These are phyloP conservation scores for Metarhizium brunneum DNA, from an alignment of 2,329 filamentous ascomycete genomes.

Conservation along the genomic window DNA sequence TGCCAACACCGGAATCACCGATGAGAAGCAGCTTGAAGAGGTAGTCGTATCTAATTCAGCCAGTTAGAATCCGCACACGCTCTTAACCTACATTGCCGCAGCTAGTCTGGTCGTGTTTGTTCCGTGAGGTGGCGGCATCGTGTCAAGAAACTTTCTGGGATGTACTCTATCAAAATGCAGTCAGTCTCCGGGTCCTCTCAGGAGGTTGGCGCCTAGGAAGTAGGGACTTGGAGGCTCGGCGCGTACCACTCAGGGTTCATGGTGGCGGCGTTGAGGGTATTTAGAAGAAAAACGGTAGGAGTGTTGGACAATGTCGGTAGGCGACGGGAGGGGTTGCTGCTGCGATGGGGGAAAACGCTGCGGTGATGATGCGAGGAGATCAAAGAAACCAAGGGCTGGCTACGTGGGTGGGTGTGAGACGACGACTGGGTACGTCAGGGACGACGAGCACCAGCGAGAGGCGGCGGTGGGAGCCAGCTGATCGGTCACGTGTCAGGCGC, in stretches of 20 bases:
- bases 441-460: constrained; percentile 14
- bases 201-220: constrained; percentile 20
- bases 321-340: background rate
- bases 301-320: background rate
- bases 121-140: background rate
- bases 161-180: constrained; percentile 3
- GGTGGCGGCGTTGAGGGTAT: constrained; percentile 31
- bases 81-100: background rate
- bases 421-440: constrained; percentile 24
- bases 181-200: constrained; percentile 12
- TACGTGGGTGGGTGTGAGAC: constrained; percentile 10
- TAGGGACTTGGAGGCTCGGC: constrained; percentile 16
- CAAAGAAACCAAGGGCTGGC: constrained; percentile 14
- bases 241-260: constrained; percentile 94
- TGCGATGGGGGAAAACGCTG: constrained; percentile 11
- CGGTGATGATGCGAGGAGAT: constrained; percentile 17
- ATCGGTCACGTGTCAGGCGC: constrained; percentile 16
- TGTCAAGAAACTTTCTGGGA: background rate
- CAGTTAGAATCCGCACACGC: constrained; percentile 12
- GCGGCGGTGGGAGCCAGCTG: constrained; percentile 14
- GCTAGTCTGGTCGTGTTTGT: background rate
- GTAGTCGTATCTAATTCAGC: constrained; percentile 83
- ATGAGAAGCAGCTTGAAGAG: constrained; percentile 99
- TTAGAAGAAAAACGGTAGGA: constrained; percentile 2
- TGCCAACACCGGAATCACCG: constrained; percentile 99